phyloP scores from a whole-genome alignment of 2,329 filamentous ascomycete species.

The Talaromyces sp. region DNA sequence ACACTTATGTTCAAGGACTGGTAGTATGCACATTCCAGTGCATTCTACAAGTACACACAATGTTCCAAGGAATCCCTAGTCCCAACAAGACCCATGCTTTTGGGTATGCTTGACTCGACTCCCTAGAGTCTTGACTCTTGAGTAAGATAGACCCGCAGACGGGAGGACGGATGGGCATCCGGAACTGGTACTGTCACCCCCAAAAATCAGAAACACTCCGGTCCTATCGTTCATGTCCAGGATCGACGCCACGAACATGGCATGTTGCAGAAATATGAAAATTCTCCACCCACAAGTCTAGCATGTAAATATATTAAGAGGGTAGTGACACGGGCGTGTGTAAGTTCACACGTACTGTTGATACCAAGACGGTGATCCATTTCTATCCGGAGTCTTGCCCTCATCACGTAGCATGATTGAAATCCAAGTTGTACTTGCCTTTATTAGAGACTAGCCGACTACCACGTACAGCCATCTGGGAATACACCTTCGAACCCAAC shows the following conservation, averaged over 20 bases:
- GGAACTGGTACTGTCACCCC: background rate
- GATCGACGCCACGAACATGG: slow-evolving; percentile 9
- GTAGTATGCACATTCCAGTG: background rate
- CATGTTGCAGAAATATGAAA: slow-evolving; percentile 1
- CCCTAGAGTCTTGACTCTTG: background rate
- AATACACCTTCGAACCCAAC: background rate
- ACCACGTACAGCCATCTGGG: background rate
- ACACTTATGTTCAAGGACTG: background rate
- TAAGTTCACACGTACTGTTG: background rate
- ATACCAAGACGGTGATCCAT: background rate
- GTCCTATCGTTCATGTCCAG: slow-evolving; percentile 4
- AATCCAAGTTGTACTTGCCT: background rate
- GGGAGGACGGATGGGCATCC: slow-evolving; percentile 9
- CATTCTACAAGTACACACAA: background rate
- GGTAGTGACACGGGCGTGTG: background rate
- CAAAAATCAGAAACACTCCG: background rate
- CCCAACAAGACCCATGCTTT: background rate
- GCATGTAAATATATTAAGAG: background rate
- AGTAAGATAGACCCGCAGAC: slow-evolving; percentile 3
- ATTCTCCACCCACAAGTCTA: background rate
- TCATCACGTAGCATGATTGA: background rate
- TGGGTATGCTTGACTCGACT: background rate
- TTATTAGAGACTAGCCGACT: background rate
- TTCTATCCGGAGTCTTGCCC: background rate
- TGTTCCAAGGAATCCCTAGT: background rate